Conservation (phyloP, 306 rosid genomes). For the Boehmeria nivea region DNA sequence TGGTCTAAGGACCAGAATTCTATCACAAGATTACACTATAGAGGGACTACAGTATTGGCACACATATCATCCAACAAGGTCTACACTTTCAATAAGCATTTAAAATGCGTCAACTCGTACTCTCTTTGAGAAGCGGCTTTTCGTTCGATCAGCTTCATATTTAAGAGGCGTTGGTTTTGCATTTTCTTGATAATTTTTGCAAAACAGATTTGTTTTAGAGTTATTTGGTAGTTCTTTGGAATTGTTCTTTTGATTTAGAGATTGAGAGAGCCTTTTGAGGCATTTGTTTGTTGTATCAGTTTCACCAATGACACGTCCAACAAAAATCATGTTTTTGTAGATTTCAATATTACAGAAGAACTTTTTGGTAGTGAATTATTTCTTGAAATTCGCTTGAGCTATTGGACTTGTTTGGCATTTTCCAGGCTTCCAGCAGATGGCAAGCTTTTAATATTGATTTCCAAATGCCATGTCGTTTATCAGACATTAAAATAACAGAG, state of each 20-base stretch:
- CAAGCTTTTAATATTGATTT: too few relatives aligned
- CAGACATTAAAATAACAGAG: too few relatives aligned
- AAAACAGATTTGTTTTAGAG: background rate
- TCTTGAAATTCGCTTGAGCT: too few relatives aligned
- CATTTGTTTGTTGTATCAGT: too few relatives aligned
- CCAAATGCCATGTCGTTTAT: too few relatives aligned
- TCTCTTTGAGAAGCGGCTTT: conserved; percentile 15
- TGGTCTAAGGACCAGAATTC: conserved; percentile 49
- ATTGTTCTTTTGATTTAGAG: background rate
- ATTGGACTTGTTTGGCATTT: too few relatives aligned
- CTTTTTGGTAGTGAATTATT: too few relatives aligned
- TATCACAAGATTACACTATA: conserved; percentile 41
- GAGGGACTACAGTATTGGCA: conserved; percentile 36
- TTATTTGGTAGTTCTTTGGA: background rate
- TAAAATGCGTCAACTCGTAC: conserved; percentile 42
- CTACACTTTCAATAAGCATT: conserved; percentile 45
- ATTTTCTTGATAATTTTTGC: background rate
- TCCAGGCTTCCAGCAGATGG: too few relatives aligned
- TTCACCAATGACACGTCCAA: too few relatives aligned
- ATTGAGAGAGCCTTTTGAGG: background rate
- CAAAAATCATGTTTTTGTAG: too few relatives aligned
- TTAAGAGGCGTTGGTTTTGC: background rate
- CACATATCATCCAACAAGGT: conserved; percentile 41
- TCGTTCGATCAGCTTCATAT: background rate
- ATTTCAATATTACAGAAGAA: too few relatives aligned